phyloP scores from a whole-genome alignment of 2,329 filamentous ascomycete species.

The Colletotrichum sp. region DNA sequence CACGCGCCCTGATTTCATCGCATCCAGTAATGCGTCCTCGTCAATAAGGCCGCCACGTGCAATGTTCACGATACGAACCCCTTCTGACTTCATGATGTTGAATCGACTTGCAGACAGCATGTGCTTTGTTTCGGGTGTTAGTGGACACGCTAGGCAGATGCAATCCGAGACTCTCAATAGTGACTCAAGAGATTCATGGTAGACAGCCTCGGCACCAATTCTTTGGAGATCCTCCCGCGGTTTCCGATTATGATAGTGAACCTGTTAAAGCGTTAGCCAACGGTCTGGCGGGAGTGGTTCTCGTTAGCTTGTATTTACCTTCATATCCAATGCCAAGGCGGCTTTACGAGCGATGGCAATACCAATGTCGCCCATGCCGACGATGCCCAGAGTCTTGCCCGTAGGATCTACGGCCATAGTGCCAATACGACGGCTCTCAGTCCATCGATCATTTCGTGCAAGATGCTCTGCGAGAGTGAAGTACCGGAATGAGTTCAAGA shows the following conservation, averaged over 20 bases:
- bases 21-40: not conserved
- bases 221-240: not conserved
- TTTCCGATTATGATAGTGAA: not conserved
- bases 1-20: not conserved
- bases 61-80: not conserved
- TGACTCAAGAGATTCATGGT: not conserved
- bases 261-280: accelerated
- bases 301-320: accelerated
- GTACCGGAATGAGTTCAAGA: not conserved
- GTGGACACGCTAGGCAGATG: not conserved
- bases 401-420: not conserved
- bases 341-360: not conserved
- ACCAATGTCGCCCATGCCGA: not conserved
- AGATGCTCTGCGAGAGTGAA: not conserved
- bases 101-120: not conserved
- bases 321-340: not conserved
- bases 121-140: not conserved
- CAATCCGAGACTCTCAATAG: not conserved
- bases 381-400: not conserved
- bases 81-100: not conserved
- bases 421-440: accelerated
- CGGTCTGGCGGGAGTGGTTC: accelerated
- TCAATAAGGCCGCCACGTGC: not conserved
- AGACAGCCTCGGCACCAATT: not conserved
- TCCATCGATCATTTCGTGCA: not conserved